Evolutionary conservation across 768 basidiomycete genomes (phyloP), one percentile per base, ranked within the genome.

Genomic region (Termitomyces sp.): DNA sequence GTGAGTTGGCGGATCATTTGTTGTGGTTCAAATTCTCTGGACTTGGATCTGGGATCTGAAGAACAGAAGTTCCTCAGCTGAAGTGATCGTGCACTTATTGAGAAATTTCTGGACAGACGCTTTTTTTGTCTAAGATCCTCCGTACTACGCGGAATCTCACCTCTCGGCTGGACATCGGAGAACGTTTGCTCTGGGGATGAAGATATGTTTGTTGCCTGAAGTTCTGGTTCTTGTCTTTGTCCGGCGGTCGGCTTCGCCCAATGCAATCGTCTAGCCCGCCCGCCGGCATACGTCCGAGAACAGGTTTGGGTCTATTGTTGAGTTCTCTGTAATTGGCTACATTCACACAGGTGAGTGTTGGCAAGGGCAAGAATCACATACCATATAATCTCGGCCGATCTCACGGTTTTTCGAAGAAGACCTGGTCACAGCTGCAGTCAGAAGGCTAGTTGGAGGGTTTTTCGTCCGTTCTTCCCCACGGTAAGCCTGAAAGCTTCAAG

Each of bases 1-100:
- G 37, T 14, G 34, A 31, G 45, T 60, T 23, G 17, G 47, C 55
- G 59, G 54, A 60, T 60, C 59, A 60, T 42, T n/a, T 59, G 27
- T 54, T n/a, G 25, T 37, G 48, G 23, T 49, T 50, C 11, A 10
- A 37, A 27, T 49, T 23, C 21, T 14, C 32, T 8, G n/a, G 23
- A 32, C 48, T 47, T 37, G 41, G 29, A 57, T 52, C 56, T 56
- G 38, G 34, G 34, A 56, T 56, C 59, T 59, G 27, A 7, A 48
- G 10, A 46, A 52, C 35, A 47, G 41, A 54, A 41, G 48, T 40
- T 35, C 42, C 29, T 35, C 17, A 25, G 21, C n/a, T 35, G 16
- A n/a, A 17, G 27, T 42, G 48, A 27, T 50, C 42, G 25, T 35
- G 35, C 14, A 34, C 42, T 17, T 23, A 41, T 55, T 40, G 35